A percentile compares a stretch with the other conserved stretches of the same genome.
phyloP scores from a whole-genome alignment of 805 yeast genomes.

The Clavispora carvajalis region DNA sequence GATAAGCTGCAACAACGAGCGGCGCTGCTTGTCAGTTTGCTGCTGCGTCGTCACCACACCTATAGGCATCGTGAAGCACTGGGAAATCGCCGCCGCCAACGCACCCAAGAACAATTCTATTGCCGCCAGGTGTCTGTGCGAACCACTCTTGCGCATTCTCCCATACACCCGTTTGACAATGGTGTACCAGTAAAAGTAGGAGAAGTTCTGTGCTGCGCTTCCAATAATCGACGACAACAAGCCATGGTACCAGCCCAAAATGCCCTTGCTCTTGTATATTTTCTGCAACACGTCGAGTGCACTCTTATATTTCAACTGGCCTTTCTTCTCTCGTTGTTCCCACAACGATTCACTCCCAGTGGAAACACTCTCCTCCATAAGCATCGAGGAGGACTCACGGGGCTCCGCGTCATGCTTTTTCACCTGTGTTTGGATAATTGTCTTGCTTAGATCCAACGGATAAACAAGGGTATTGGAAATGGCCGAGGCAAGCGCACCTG shows the following conservation, averaged over 20 bases:
- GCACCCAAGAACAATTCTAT: constrained; percentile 74
- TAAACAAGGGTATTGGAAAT: constrained; percentile 75
- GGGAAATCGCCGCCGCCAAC: constrained; percentile 76
- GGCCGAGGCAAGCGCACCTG: constrained; percentile 79
- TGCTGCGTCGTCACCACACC: constrained; percentile 61
- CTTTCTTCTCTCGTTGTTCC: constrained; percentile 13
- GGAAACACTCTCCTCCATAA: constrained; percentile 6
- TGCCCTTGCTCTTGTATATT: constrained; percentile 56
- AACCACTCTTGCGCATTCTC: constrained; percentile 29
- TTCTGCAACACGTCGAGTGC: constrained; percentile 58
- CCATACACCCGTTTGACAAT: constrained; percentile 56
- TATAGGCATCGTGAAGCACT: constrained; percentile 76
- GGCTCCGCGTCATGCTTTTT: constrained; percentile 15
- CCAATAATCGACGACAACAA: constrained; percentile 61
- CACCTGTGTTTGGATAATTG: constrained; percentile 70
- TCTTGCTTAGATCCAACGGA: constrained; percentile 75
- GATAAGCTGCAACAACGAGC: constrained; percentile 26
- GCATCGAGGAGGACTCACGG: constrained; percentile 3
- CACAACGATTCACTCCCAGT: constrained; percentile 17
- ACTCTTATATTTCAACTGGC: constrained; percentile 43
- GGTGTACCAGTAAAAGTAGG: constrained; percentile 86
- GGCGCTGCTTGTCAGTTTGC: constrained; percentile 46
- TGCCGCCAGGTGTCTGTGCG: constrained; percentile 46
- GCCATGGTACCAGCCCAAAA: constrained; percentile 70
- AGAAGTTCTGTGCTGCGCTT: constrained; percentile 71